Conservation (phyloP, 306 rosid genomes). For the Hippophae tibetana region DNA sequence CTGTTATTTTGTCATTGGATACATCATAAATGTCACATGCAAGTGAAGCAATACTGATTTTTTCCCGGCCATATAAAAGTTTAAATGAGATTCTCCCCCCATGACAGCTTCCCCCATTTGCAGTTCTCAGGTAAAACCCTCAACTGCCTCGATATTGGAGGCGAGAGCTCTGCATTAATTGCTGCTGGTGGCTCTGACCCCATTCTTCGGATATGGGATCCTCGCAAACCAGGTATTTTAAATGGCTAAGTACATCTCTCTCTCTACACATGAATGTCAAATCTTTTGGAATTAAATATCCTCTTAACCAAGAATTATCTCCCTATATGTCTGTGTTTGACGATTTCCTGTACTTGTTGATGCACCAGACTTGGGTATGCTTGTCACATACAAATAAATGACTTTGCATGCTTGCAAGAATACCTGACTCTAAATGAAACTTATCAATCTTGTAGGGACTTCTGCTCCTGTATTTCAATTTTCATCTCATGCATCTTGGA, state of each 20-base stretch:
- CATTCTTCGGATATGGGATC: constrained; percentile 88
- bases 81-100: neutral
- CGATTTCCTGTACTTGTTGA: no score
- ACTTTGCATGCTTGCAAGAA: neutral
- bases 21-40: neutral
- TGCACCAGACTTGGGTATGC: no score
- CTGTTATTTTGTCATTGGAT: no score
- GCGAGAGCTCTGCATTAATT: constrained; percentile 68
- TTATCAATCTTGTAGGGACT: constrained; percentile 41
- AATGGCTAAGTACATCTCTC: neutral
- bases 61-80: constrained; percentile 8
- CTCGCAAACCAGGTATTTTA: constrained; percentile 76
- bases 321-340: no score
- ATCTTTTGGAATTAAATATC: no score
- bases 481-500: constrained; percentile 74
- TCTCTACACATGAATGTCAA: neutral
- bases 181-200: constrained; percentile 90
- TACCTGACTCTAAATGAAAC: neutral
- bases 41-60: neutral
- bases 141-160: constrained; percentile 84
- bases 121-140: constrained; percentile 73
- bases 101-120: constrained; percentile 17
- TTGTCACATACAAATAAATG: neutral
- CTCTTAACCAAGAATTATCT: no score
- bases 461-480: constrained; percentile 79